Base-by-base conservation (phyloP, 148 eudicot species). In the Heliamphora exappendiculata region DNA sequence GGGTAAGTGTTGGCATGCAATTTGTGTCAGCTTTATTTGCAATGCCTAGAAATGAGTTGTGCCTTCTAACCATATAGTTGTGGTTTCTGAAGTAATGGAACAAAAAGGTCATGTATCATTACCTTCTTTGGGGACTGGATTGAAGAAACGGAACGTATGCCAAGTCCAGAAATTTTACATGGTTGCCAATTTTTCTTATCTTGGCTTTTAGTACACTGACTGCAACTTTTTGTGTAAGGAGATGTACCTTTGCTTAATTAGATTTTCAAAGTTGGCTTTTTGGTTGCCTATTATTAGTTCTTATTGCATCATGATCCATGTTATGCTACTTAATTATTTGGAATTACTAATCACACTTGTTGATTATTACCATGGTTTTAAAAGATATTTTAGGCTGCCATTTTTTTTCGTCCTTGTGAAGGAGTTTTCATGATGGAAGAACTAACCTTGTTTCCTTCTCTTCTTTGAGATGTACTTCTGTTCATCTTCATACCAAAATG, bases 401-500 rank as follows among this genome's bases (percentile, higher is more conserved):
- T 68, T 53, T 12, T 41, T 33, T 42, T 70, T n/a, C 17, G 33
- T 75, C 33, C 8, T 47, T 20, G 20, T 12, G 0, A 28, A 42
- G 67, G 55, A 59, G 4, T 79, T 54, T 49, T 67, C 39, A 69
- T 86, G 85, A 83, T 76, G 75, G 91, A 94, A 80, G 87, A 94
- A 86, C 98, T 94, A 91, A 94, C 97, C 78, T 81, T 88, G 81
- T 88, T 86, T 83, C 90, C 81, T 93, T 90, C 93, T 91, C 97
- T 86, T 88, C 86, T 90, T 84, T 88, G 98, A 94, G 98, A 94
- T 94, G 98, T 80, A 88, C 98, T 83, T 90, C 85, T 76, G 87
- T 90, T 78, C 98, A 90, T 94, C 97, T 86, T 88, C 98, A 91
- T 90, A 89, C 97, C 95, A 91, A 87, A 84, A 94, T 94, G 98